phyloP scores from a whole-genome alignment of 495 filamentous ascomycete genomes.

The Penicillium robsamsonii region DNA sequence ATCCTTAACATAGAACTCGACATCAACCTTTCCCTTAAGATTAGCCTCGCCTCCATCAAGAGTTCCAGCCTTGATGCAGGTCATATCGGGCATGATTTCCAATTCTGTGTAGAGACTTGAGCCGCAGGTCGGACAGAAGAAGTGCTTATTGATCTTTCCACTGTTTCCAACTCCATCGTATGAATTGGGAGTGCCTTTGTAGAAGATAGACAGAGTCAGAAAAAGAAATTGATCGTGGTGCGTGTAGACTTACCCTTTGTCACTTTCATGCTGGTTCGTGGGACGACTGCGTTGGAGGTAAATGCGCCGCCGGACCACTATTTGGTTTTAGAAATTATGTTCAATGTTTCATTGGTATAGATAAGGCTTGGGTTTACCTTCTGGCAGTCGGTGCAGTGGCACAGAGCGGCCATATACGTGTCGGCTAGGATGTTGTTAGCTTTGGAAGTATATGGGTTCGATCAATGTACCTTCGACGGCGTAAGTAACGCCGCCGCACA shows the following conservation, averaged over 20 bases:
- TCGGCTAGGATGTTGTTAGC: conserved; percentile 23
- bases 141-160: conserved; percentile 51
- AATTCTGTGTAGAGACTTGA: conserved; percentile 45
- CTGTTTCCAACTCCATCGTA: conserved; percentile 39
- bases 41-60: conserved; percentile 41
- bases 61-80: conserved; percentile 41
- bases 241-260: conserved; percentile 33
- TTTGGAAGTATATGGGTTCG: neutral
- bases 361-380: conserved; percentile 28
- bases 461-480: conserved; percentile 25
- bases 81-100: conserved; percentile 48
- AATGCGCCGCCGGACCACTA: conserved; percentile 49
- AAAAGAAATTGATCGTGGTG: neutral
- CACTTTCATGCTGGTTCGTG: conserved; percentile 39
- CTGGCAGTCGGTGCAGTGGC: conserved; percentile 51
- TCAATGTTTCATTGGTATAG: neutral
- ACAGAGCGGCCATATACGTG: conserved; percentile 37
- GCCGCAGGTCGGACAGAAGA: conserved; percentile 47
- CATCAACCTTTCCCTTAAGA: conserved; percentile 32
- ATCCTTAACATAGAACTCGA: conserved; percentile 51
- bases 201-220: neutral
- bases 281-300: conserved; percentile 49
- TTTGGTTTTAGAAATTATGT: neutral
- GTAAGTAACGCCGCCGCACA: conserved; percentile 42
- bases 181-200: conserved; percentile 32